Base-by-base conservation (phyloP, 2,329 filamentous ascomycete genomes). In the Chlorencoelia australis region DNA sequence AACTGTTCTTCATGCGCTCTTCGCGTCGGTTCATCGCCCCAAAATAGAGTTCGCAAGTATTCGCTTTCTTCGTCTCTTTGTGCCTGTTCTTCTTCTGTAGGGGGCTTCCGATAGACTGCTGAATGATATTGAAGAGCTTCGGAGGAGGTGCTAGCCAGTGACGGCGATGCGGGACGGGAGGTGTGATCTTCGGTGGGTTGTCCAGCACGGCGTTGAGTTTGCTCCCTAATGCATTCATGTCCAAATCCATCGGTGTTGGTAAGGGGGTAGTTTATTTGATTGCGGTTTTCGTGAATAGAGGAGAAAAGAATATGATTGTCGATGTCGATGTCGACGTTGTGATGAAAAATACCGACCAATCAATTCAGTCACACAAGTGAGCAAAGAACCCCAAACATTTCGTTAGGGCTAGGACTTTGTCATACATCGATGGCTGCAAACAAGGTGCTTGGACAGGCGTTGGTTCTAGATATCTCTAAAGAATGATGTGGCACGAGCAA, bases 51-150 rank as follows among this genome's bases (percentile, higher is more conserved):
- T 31, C 15, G 15, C 15, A 31, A 18, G 29, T 18, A 18, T 31
- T 31, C 16, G 29, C 29, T 31, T 31, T 31, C 29, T 31, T 31
- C 15, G 15, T 31, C 15, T 31, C 29, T 31, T 31, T 31, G 10
- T 31, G 15, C 16, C 15, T 31, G 16, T 16, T 31, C 16, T 31
- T 31, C 29, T 31, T 31, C 16, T 31, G 15, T 31, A 18, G 15
- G 29, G 15, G 29, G 29, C 29, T 31, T 31, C 16, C 15, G 15
- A 31, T 31, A 18, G 15, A 31, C 29, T 31, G 16, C 29, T 31
- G 15, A 31, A 18, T 31, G 16, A 31, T 31, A 31, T 31, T 31
- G 15, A 31, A 31, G 29, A 17, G 29, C 29, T 31, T 31, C 15
- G 15, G 15, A 31, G 16, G 29, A 31, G 16, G 29, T 31, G 15